These are phyloP conservation scores for Letharia lupina DNA, from an alignment of 495 filamentous ascomycete species.

Conservation along the genomic window DNA sequence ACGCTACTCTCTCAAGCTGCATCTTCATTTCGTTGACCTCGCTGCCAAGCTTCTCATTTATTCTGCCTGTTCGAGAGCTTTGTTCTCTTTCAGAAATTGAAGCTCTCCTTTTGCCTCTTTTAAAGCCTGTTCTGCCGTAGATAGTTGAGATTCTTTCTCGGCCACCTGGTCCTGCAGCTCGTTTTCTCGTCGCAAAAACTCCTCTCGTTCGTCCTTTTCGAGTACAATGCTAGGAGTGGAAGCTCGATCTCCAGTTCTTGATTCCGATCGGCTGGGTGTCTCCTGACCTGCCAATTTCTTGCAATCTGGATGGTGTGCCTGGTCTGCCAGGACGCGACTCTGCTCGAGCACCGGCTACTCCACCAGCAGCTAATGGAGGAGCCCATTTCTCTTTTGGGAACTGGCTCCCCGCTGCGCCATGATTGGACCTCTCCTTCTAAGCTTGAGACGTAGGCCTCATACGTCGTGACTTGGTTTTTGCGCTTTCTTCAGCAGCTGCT, in stretches of 20 bases:
- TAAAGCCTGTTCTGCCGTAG: constrained; percentile 65
- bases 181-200: constrained; percentile 91
- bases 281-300: constrained; percentile 47
- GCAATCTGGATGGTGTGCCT: constrained; percentile 73
- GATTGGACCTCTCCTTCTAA: constrained; percentile 75
- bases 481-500: constrained; percentile 80
- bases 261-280: constrained; percentile 65
- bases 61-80: constrained; percentile 67
- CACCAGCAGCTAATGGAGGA: constrained; percentile 50
- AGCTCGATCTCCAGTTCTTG: constrained; percentile 75
- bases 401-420: constrained; percentile 82
- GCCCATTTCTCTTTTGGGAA: constrained; percentile 83
- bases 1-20: constrained; percentile 89
- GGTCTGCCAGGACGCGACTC: constrained; percentile 54
- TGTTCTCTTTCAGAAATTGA: constrained; percentile 68
- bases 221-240: constrained; percentile 78
- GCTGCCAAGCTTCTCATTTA: constrained; percentile 73
- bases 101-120: constrained; percentile 79
- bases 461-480: constrained; percentile 82
- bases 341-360: constrained; percentile 45
- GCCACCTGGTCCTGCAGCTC: constrained; percentile 93
- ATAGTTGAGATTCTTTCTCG: constrained; percentile 79
- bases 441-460: constrained; percentile 74
- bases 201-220: constrained; percentile 94
- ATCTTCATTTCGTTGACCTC: constrained; percentile 90